Conservation (phyloP, 192 early-diverging fungal species). For the Backusella mclennaniae region DNA sequence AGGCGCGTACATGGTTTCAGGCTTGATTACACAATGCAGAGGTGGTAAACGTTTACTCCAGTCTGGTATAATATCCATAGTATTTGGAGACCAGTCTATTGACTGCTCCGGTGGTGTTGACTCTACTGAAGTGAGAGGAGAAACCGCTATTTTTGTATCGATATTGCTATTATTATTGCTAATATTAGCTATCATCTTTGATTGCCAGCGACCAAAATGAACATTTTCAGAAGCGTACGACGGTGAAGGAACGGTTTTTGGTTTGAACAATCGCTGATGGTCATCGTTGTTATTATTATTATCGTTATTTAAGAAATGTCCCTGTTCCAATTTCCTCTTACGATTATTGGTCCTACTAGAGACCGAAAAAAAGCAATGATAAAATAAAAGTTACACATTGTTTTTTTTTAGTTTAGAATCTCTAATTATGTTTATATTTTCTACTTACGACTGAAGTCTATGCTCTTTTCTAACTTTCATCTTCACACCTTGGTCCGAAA, state of each 20-base stretch:
- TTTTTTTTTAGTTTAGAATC: background rate
- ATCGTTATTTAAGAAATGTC: background rate
- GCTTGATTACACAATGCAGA: background rate
- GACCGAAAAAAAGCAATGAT: background rate
- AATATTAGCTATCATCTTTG: background rate
- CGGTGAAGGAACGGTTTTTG: background rate
- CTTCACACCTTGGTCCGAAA: slow-evolving; percentile 94
- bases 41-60: slow-evolving; percentile 3
- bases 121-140: slow-evolving; percentile 3
- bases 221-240: slow-evolving; percentile 16
- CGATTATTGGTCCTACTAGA: background rate
- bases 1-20: background rate
- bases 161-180: too few relatives aligned
- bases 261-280: background rate
- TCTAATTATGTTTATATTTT: background rate
- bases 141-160: background rate
- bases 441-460: background rate
- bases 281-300: background rate
- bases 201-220: slow-evolving; percentile 17
- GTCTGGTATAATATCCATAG: background rate
- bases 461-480: slow-evolving; percentile 85
- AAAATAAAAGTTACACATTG: background rate
- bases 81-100: background rate
- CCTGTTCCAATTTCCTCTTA: slow-evolving; percentile 5
- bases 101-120: background rate